Conservation (phyloP, 1,284 basidiomycete species). For the Sporisorium scitamineum region DNA sequence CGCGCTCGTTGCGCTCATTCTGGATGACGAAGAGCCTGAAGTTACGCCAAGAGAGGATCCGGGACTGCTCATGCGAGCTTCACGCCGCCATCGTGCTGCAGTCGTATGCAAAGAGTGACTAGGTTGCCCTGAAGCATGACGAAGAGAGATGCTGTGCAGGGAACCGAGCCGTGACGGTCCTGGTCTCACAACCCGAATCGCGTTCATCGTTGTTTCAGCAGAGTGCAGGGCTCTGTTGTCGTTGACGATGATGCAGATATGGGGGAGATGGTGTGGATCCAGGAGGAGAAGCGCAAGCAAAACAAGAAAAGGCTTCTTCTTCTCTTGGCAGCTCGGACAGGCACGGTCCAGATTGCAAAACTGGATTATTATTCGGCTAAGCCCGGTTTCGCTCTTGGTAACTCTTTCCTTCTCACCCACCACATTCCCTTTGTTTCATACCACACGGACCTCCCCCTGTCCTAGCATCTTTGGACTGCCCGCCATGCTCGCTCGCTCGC, state of each 20-base stretch:
- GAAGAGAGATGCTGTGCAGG: background rate
- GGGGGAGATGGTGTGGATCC: background rate
- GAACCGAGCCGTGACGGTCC: slow-evolving; percentile 9
- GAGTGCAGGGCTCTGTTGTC: too few species aligned
- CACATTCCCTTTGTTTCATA: background rate
- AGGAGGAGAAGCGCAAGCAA: background rate
- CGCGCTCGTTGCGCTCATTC: background rate
- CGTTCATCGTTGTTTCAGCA: slow-evolving; percentile 12
- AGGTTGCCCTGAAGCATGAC: background rate
- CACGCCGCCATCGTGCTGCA: slow-evolving; percentile 4
- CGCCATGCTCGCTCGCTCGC: slow-evolving; percentile 31
- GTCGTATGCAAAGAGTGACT: slow-evolving; percentile 12
- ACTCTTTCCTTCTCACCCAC: background rate
- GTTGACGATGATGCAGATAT: background rate
- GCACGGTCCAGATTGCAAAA: slow-evolving; percentile 8
- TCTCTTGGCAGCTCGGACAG: background rate
- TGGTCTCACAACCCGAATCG: slow-evolving; percentile 2
- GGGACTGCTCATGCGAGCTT: background rate
- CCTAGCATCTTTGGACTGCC: background rate
- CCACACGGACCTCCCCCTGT: background rate
- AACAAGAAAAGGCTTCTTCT: background rate
- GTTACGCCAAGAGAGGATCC: slow-evolving; percentile 6
- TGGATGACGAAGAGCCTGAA: background rate
- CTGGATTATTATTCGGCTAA: slow-evolving; percentile 8
- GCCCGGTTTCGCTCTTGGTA: background rate